Base-by-base conservation (phyloP, 2,329 filamentous ascomycete species). In the Clarireedia homoeocarpa region DNA sequence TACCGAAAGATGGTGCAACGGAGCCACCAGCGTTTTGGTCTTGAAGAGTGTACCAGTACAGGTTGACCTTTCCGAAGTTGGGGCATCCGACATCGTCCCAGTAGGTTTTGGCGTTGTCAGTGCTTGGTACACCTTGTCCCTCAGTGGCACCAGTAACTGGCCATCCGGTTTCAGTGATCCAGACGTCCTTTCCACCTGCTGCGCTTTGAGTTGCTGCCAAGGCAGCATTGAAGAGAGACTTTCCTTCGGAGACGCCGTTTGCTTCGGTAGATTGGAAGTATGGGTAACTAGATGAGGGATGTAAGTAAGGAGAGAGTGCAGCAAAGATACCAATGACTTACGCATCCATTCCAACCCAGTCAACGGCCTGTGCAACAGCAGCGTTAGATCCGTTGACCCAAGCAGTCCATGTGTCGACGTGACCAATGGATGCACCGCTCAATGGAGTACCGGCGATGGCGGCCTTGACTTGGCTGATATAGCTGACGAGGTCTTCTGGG, bases 111-210 rank as follows among this genome's bases (percentile, higher is more conserved):
- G 91, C 89, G 68, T 92, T 91, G 53, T 78, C 74, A 34, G 74
- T 60, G 38, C 76, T 84, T 5, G 91, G 77, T 9, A 86, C 77
- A 42, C 82, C 88, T 49, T 80, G 69, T 63, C 83, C 84, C 59
- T 79, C 73, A 1, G 74, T 77, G 61, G 80, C 73, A 55, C 90
- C 91, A 65, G 77, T 83, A 53, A 91, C 83, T 49, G 91, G 90
- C 83, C 88, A 94, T 62, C 91, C 91, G 15, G 89, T 94, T 78
- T 95, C 90, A 27, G 90, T 94, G 60, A 95, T 80, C 88, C 88
- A 94, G 64, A 95, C 80, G 17, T 81, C 76, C 78, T 91, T 92
- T 67, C 80, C 81, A 38, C 77, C 74, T 38, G 81, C 77, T 46
- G 76, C 84, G 15, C 69, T 72, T 60, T 79, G 71, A 36, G 86